Conservation (phyloP, 2,329 filamentous ascomycete species). For the Myriangium duriaei region DNA sequence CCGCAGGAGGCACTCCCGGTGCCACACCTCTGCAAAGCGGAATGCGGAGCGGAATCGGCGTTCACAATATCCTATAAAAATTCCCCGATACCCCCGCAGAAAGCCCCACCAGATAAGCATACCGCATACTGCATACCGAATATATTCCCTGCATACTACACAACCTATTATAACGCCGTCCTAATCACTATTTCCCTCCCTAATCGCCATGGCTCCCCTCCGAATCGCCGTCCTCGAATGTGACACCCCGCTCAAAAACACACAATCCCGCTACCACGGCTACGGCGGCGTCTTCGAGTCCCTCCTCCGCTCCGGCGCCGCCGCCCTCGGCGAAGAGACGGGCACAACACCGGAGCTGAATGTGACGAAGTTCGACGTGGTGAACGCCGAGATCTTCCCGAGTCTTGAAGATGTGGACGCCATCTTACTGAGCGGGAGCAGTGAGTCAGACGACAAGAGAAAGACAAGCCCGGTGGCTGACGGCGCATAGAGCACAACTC, state of each 20-base stretch:
- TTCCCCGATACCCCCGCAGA: too few species aligned
- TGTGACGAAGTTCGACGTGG: slow-evolving; percentile 58
- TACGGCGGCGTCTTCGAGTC: slow-evolving; percentile 55
- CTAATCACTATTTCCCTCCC: too few species aligned
- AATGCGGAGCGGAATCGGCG: too few species aligned
- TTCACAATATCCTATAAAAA: too few species aligned
- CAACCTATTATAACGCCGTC: too few species aligned
- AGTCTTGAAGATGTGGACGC: slow-evolving; percentile 64
- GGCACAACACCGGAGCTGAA: slow-evolving; percentile 31
- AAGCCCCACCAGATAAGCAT: too few species aligned
- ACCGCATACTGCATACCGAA: too few species aligned
- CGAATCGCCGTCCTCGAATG: slow-evolving; percentile 81
- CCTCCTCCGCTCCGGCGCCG: slow-evolving; percentile 39
- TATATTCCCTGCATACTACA: too few species aligned
- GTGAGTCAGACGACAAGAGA: slow-evolving; percentile 16
- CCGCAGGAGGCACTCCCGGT: too few species aligned
- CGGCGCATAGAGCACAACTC: slow-evolving; percentile 49
- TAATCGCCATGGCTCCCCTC: slow-evolving; percentile 28
- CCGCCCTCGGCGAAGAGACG: slow-evolving; percentile 4
- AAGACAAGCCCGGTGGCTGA: slow-evolving; percentile 8
- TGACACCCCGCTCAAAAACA: slow-evolving; percentile 59
- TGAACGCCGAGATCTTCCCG: slow-evolving; percentile 57
- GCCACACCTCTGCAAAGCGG: too few species aligned
- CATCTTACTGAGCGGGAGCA: slow-evolving; percentile 60
- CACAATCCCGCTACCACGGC: slow-evolving; percentile 51